phyloP scores from a whole-genome alignment of 2,329 filamentous ascomycete genomes.

The Coniochaeta sp. region DNA sequence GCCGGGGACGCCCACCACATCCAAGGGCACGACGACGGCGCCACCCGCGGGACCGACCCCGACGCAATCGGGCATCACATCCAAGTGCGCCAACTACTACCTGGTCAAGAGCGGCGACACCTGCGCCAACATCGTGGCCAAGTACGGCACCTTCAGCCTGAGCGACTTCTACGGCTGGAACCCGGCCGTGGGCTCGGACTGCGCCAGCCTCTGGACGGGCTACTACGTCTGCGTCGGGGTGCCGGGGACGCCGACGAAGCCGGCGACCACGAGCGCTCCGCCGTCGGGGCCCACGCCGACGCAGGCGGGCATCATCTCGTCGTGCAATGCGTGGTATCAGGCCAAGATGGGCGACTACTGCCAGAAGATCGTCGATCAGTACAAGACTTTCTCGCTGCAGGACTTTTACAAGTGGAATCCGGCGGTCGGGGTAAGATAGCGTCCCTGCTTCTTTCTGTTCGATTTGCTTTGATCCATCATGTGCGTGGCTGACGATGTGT shows the following conservation, averaged over 20 bases:
- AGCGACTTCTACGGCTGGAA: neutral
- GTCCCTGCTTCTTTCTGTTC: neutral
- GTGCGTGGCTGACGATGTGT: neutral
- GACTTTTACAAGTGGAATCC: slow-evolving; percentile 2
- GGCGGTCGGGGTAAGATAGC: neutral
- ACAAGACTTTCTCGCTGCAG: neutral
- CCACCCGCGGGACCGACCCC: neutral
- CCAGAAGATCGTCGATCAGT: neutral
- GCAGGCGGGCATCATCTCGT: neutral
- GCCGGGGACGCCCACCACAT: neutral
- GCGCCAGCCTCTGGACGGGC: neutral
- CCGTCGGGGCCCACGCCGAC: neutral
- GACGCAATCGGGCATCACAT: neutral
- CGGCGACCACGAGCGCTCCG: neutral
- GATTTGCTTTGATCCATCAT: neutral
- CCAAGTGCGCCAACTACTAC: neutral
- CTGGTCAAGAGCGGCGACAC: neutral
- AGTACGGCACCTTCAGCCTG: slow-evolving; percentile 7
- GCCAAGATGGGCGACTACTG: neutral
- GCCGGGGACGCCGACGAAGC: neutral
- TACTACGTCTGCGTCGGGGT: slow-evolving; percentile 1
- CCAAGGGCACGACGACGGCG: neutral
- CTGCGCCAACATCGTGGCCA: neutral
- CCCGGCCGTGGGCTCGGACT: neutral
- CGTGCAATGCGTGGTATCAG: neutral